phyloP scores from a whole-genome alignment of 768 basidiomycete genomes.

The Amanita subjunquillea region DNA sequence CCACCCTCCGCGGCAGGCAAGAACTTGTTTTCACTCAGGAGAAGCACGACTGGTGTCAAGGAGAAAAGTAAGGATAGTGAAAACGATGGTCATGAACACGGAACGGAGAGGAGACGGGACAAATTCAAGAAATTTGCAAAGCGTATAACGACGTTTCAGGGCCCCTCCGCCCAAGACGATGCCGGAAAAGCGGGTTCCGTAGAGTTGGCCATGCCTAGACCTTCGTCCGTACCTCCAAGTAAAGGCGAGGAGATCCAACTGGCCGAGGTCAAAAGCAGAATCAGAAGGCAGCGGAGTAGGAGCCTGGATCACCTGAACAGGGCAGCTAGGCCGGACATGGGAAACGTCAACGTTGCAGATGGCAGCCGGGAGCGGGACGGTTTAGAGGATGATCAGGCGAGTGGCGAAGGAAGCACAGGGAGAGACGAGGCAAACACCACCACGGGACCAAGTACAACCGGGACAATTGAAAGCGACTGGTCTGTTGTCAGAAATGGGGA shows the following conservation, averaged over 20 bases:
- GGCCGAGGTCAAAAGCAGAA: slow-evolving; percentile 9
- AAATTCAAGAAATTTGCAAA: slow-evolving; percentile 66
- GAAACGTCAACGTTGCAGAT: background rate
- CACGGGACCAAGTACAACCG: background rate
- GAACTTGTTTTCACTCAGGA: background rate
- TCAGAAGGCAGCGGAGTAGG: background rate
- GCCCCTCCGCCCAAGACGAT: background rate
- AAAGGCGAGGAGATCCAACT: slow-evolving; percentile 17
- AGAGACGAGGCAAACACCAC: slow-evolving; percentile 2
- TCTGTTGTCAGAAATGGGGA: slow-evolving; percentile 13
- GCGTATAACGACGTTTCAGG: slow-evolving; percentile 35
- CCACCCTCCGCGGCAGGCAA: background rate
- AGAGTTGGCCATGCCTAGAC: slow-evolving; percentile 28
- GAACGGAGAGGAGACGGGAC: slow-evolving; percentile 64
- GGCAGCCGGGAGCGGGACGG: background rate
- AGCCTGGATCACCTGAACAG: background rate
- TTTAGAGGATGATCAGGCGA: background rate
- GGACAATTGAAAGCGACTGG: slow-evolving; percentile 4
- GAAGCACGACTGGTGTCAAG: background rate
- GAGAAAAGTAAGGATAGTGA: slow-evolving; percentile 11
- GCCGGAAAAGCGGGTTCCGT: background rate
- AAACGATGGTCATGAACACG: background rate
- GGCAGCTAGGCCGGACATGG: background rate
- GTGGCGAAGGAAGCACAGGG: background rate
- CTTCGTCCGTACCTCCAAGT: slow-evolving; percentile 50